These are phyloP conservation scores for Babesia ovata DNA, from an alignment of 169 alveolate species.

Conservation along the genomic window DNA sequence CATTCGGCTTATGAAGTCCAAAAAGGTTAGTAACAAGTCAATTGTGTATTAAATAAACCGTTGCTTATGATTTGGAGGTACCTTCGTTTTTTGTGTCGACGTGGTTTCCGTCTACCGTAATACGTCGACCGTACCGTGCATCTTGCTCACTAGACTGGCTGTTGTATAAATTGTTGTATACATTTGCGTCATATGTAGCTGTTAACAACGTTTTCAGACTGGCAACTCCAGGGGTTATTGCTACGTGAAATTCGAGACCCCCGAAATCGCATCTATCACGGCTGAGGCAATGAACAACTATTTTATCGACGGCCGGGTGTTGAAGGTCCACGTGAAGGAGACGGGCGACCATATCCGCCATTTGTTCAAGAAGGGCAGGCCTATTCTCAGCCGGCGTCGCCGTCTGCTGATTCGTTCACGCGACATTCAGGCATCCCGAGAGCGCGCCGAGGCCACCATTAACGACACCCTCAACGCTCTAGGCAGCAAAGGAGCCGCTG, in stretches of 20 bases:
- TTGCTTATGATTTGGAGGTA: no score
- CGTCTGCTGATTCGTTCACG: constrained; percentile 4
- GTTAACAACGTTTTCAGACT: constrained; percentile 24
- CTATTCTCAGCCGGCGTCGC: neutral
- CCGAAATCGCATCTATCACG: constrained; percentile 63
- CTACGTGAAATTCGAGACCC: constrained; percentile 42
- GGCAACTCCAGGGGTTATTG: constrained; percentile 62
- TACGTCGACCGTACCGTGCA: no score
- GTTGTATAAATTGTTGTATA: neutral
- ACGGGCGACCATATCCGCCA: constrained; percentile 11
- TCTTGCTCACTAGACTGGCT: neutral
- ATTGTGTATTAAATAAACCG: no score
- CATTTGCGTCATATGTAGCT: no score
- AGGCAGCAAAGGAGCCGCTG: neutral
- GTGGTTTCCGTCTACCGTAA: neutral
- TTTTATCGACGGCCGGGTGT: constrained; percentile 60
- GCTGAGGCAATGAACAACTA: constrained; percentile 70
- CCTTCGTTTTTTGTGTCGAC: no score
- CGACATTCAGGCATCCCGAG: neutral
- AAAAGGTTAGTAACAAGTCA: constrained; percentile 30
- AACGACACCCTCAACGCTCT: neutral
- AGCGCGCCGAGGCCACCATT: neutral
- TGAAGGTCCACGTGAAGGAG: constrained; percentile 48
- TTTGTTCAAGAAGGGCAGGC: constrained; percentile 46
- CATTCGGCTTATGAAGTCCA: constrained; percentile 48